Evolutionary conservation across 2,329 filamentous ascomycete species (phyloP), one percentile per base, ranked within the genome.

Genomic region (Raffaelea ambrosiae): DNA sequence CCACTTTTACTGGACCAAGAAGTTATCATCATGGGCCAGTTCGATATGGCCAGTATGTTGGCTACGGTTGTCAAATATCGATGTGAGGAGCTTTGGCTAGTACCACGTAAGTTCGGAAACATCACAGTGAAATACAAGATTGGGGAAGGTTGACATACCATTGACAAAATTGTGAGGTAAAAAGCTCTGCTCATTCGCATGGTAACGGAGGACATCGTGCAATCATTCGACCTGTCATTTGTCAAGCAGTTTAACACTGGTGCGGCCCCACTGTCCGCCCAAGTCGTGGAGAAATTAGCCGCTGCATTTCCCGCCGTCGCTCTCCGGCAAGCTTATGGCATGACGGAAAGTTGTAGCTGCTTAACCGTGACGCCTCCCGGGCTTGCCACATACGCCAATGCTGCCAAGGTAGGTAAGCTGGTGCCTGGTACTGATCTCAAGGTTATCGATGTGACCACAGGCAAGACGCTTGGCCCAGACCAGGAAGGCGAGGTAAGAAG

Each of bases 311-410:
- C 79, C 0, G 63, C 70, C 1, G 78, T 73, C 0, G 77, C 77
- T 0, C 81, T 84, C 61, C 79, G 79, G 55, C 80, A 83, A 57
- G 79, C 78, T 2, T 84, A 83, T 55, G 81, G 81, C 23, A 84
- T 85, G 79, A 85, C 81, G 0, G 81, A 84, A 59, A 76, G 70
- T 1, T 84, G 78, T 58, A 71, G 68, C 2, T 83, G 77, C 53
- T 80, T 85, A 52, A 82, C 79, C 0, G 70, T 75, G 0, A 79
- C 83, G 47, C 76, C 80, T 4, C 73, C 73, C 0, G 66, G 70
- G 1, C 70, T 72, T 43, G 78, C 76, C 51, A 67, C 67, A 13
- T 84, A 76, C 63, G 70, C 73, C 43, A 77, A 83, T 52, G 79
- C 72, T 0, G 68, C 76, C 53, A 68, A 65, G 1, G 77, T 77